Percentiles rank a stretch among this genome's conserved stretches.
Evolutionary conservation across 2,329 filamentous ascomycete genomes (phyloP).

Genomic region (Fusarium concolor): DNA sequence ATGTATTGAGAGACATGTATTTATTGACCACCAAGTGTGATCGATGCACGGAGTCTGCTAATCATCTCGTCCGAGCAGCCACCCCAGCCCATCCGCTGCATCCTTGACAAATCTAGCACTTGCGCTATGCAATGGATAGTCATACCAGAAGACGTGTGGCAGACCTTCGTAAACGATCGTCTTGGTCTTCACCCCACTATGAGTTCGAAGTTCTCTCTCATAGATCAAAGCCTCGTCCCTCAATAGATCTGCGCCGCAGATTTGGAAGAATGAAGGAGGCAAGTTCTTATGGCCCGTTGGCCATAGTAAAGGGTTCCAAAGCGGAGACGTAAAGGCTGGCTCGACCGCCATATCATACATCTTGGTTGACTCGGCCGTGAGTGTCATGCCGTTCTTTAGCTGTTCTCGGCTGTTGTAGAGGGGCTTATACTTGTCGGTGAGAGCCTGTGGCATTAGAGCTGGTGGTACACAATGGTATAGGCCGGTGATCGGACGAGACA

Average conservation of each 20-base stretch:
- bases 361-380: background rate
- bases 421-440: background rate
- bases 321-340: background rate
- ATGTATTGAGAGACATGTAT: too few relatives aligned
- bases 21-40: too few relatives aligned
- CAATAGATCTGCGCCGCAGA: background rate
- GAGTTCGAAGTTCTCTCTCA: background rate
- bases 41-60: too few relatives aligned
- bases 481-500: background rate
- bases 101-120: background rate
- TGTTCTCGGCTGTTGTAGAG: conserved; percentile 2
- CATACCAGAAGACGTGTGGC: conserved; percentile 1
- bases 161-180: background rate
- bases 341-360: background rate
- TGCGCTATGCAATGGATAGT: background rate
- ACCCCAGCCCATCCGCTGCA: background rate
- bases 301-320: background rate
- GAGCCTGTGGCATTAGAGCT: background rate
- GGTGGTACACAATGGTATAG: background rate
- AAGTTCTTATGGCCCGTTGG: background rate
- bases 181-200: background rate
- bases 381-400: background rate
- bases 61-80: background rate
- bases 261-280: background rate
- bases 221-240: background rate